Percentiles rank a stretch among this genome's conserved stretches.
These are phyloP conservation scores for Tympanopsis confertula DNA, from an alignment of 2,329 filamentous ascomycete genomes.

Conservation along the genomic window DNA sequence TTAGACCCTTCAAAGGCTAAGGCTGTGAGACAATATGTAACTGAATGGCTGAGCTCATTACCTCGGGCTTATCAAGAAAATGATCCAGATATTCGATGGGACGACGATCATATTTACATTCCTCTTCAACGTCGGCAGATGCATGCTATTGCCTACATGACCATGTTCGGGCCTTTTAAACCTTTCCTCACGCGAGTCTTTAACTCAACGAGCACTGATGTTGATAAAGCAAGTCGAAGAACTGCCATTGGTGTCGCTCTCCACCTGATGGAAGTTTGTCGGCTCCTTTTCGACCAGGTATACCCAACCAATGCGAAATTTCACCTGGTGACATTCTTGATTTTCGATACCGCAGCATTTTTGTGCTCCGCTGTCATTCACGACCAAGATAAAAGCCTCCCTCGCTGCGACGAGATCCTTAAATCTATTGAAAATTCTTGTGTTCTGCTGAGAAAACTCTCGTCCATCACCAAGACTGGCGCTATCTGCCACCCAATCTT, in stretches of 20 bases:
- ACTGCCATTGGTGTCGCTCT: neutral
- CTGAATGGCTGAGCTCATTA: neutral
- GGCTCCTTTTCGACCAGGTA: neutral
- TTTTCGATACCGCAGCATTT: neutral
- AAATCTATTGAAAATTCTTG: neutral
- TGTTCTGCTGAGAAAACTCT: neutral
- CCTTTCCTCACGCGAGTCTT: neutral
- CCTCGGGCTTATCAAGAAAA: neutral
- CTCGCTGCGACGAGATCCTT: neutral
- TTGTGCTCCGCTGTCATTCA: neutral
- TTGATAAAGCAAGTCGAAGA: neutral
- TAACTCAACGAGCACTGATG: neutral
- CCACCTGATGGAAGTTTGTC: neutral
- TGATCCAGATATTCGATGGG: neutral
- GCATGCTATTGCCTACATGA: neutral
- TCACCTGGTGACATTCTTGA: neutral
- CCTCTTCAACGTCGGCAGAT: neutral
- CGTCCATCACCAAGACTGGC: slow-evolving; percentile 9
- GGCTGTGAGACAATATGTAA: neutral
- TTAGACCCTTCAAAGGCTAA: neutral
- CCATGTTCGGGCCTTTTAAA: neutral
- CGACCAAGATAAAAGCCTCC: neutral
- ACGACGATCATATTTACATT: neutral
- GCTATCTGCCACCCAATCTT: slow-evolving; percentile 12
- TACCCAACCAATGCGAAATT: neutral